Evolutionary conservation across 169 alveolate genomes (phyloP), one percentile per base, ranked within the genome.

Genomic region (Plasmodium knowlesi): DNA sequence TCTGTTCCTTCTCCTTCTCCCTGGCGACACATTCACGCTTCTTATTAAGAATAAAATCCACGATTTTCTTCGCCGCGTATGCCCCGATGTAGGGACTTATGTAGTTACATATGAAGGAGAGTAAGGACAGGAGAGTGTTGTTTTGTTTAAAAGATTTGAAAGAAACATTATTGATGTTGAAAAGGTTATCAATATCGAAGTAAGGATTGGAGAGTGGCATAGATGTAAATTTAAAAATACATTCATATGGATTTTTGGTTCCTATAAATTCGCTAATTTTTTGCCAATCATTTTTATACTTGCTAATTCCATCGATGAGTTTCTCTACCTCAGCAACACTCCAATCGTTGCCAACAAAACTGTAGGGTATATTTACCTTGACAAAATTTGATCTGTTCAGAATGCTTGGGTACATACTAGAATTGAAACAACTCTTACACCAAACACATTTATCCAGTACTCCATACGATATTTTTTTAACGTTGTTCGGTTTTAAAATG

Each of bases 51-150:
- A 89, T 79, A 28, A 70, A 28, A 10, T 89, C 94, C 0, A 89
- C 94, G 10, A 89, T 89, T 61, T 89, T 89, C 73, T 89, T 89
- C 0, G 94, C 94, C 6, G 94, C 94, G 43, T 89, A 89, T 5
- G 94, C 94, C 1, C 94, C 94, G 5, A 89, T 81, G 71, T 79
- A 89, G 5, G 94, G 94, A 6, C 94, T 89, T 37, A 89, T 81
- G 73, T 89, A 16, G 50, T 81, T 89, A n/a, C 94, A 89, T 41
- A 89, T 89, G 71, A 78, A 89, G 41, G 94, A 80, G 43, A 89
- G 85, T 3, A 89, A 50, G 2, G 94, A 89, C 3, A 89, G 76
- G 10, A 89, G 94, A 2, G 91, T 50, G 50, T 89, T 89, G 10
- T 89, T 89, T 37, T 86, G 93, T 74, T 86, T 78, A 86, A 46